A percentile compares a stretch with the other conserved stretches of the same genome.
These are phyloP conservation scores for Prunus yedoensis DNA, from an alignment of 331 rosid species.

Conservation along the genomic window DNA sequence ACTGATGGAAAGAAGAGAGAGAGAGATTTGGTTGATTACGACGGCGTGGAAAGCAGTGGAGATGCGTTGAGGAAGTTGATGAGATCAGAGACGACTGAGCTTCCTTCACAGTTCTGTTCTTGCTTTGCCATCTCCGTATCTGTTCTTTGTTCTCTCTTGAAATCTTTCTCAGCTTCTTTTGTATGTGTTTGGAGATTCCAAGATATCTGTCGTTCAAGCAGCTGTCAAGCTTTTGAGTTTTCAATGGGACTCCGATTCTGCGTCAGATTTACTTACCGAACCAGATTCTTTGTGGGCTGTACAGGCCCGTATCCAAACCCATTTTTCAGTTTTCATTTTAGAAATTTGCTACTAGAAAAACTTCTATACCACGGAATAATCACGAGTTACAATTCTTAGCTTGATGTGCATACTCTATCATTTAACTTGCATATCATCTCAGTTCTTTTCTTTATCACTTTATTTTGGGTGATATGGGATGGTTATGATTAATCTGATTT, in stretches of 20 bases:
- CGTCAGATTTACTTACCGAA: slow-evolving; percentile 7
- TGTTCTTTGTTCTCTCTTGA: too few species aligned
- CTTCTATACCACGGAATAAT: too few species aligned
- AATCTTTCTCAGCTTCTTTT: background rate
- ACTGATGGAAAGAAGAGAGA: background rate
- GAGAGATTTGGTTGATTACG: slow-evolving; percentile 34
- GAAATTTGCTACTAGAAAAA: too few species aligned
- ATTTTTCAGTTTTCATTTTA: background rate
- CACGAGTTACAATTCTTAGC: rapidly evolving
- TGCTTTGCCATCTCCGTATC: slow-evolving; percentile 63
- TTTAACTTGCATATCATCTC: too few species aligned
- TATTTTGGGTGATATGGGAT: too few species aligned
- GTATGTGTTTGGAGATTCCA: background rate
- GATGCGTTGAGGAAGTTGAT: slow-evolving; percentile 78
- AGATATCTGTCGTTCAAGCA: background rate
- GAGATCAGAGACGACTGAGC: slow-evolving; percentile 64
- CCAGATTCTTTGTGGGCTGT: background rate
- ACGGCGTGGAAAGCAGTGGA: slow-evolving; percentile 96
- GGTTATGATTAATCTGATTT: too few species aligned
- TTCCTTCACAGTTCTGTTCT: slow-evolving; percentile 19
- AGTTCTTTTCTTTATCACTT: too few species aligned
- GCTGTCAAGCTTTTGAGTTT: background rate
- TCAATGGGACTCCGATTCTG: slow-evolving; percentile 4
- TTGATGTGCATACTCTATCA: too few species aligned
- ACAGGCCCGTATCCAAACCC: background rate